phyloP scores from a whole-genome alignment of 2,329 filamentous ascomycete species.

The Aspergillus luchuensis region DNA sequence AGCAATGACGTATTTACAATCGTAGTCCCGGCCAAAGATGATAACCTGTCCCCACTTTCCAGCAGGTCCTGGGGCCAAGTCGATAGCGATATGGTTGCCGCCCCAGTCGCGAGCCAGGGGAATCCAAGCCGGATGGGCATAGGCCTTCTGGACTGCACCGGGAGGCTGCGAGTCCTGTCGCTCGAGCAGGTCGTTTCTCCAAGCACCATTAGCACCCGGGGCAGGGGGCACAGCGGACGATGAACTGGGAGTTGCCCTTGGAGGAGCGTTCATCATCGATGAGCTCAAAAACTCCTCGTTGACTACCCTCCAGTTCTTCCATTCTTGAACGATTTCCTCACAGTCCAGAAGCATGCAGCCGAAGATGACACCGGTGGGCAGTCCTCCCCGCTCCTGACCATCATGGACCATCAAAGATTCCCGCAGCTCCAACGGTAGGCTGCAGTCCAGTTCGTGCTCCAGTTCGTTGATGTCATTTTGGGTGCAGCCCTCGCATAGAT shows the following conservation, averaged over 20 bases:
- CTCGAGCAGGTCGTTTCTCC: conserved; percentile 81
- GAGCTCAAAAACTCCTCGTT: conserved; percentile 82
- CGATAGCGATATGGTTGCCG: conserved; percentile 93
- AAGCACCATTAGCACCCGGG: conserved; percentile 63
- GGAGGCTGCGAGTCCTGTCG: conserved; percentile 87
- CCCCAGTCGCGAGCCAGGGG: conserved; percentile 96
- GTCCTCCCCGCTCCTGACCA: conserved; percentile 92
- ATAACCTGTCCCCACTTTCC: conserved; percentile 97
- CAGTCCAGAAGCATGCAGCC: conserved; percentile 94
- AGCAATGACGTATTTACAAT: conserved; percentile 96
- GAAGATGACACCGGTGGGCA: conserved; percentile 90
- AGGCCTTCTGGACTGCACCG: conserved; percentile 84
- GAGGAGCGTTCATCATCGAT: conserved; percentile 55
- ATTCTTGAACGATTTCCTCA: conserved; percentile 97
- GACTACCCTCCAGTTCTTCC: conserved; percentile 93
- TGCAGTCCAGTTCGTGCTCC: conserved; percentile 93
- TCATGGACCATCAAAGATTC: conserved; percentile 91
- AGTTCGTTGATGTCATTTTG: conserved; percentile 95
- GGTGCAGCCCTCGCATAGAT: conserved; percentile 88
- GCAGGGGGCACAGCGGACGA: conserved; percentile 62
- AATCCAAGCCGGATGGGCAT: conserved; percentile 93
- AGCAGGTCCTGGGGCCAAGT: conserved; percentile 83
- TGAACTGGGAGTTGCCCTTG: conserved; percentile 69
- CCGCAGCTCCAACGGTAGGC: conserved; percentile 86
- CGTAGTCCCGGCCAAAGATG: conserved; percentile 94